Percentiles rank a stretch among this genome's conserved stretches.
Conservation (phyloP, 164 flowering plant species). For the Umbilicus rupestris region DNA sequence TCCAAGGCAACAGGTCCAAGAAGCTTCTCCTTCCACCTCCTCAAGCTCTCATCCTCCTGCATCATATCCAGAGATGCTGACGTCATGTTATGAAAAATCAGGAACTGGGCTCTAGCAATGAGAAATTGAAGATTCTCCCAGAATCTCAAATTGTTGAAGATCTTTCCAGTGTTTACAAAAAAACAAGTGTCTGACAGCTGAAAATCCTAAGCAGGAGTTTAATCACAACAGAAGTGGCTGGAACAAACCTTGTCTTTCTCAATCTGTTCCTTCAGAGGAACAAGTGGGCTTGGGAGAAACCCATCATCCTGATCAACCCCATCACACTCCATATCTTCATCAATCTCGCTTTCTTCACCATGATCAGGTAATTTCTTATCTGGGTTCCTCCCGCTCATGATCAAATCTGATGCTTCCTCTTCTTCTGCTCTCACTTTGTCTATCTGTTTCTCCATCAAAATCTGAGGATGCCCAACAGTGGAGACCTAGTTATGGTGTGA, state of each 20-base stretch:
- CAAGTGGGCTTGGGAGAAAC: constrained; percentile 41
- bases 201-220: not conserved
- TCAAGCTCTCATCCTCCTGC: constrained; percentile 81
- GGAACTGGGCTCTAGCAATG: no score
- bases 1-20: constrained; percentile 56
- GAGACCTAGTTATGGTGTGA: not conserved
- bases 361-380: constrained; percentile 15
- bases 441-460: not conserved
- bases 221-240: not conserved
- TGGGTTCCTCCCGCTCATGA: not conserved
- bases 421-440: not conserved
- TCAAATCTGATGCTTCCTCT: not conserved
- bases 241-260: constrained; percentile 45
- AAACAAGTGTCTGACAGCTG: not conserved
- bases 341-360: constrained; percentile 21
- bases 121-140: no score
- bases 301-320: constrained; percentile 13
- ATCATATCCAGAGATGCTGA: not conserved
- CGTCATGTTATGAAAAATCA: not conserved
- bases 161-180: no score
- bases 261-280: constrained; percentile 48
- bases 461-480: not conserved
- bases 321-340: constrained; percentile 20
- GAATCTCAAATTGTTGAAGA: no score
- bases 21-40: constrained; percentile 82